These are phyloP conservation scores for Hemileccinum impolitum DNA, from an alignment of 768 basidiomycete species.

Conservation along the genomic window DNA sequence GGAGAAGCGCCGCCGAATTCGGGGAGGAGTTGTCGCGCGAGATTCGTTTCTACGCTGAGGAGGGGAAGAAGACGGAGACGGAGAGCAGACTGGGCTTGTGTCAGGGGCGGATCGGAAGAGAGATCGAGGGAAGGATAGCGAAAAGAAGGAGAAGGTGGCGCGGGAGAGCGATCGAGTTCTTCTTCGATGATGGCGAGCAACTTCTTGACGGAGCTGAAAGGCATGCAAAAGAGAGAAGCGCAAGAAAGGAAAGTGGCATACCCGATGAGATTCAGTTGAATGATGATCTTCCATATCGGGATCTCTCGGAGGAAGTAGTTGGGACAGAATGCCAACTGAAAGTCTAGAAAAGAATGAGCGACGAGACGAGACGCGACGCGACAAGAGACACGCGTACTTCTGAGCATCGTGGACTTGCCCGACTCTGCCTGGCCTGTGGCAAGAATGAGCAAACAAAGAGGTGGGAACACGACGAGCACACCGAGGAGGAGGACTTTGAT, in stretches of 20 bases:
- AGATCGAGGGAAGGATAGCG: background rate
- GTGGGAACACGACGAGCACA: background rate
- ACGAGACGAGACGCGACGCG: background rate
- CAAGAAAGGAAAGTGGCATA: constrained; percentile 16
- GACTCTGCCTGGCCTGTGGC: constrained; percentile 30
- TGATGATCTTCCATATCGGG: constrained; percentile 57
- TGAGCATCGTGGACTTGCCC: constrained; percentile 31
- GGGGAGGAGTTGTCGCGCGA: constrained; percentile 49
- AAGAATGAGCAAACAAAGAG: background rate
- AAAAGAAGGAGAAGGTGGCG: background rate
- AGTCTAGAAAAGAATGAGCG: constrained; percentile 41
- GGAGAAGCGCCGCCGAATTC: constrained; percentile 27
- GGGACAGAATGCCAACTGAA: constrained; percentile 64
- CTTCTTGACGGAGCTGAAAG: constrained; percentile 50
- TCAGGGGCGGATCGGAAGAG: constrained; percentile 17
- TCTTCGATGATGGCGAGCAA: constrained; percentile 53
- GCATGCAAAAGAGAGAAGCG: background rate
- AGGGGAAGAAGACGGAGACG: constrained; percentile 48
- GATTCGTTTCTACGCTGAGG: constrained; percentile 50
- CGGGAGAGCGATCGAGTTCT: constrained; percentile 34
- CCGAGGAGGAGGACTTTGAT: constrained; percentile 30
- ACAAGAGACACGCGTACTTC: constrained; percentile 12
- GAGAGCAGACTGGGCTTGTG: constrained; percentile 19
- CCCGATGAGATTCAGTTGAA: constrained; percentile 71
- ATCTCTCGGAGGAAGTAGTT: constrained; percentile 56